Evolutionary conservation across 108 stramenopile species (phyloP), one percentile per base, ranked within the genome.

Genomic region (Fragilariopsis cylindrus): DNA sequence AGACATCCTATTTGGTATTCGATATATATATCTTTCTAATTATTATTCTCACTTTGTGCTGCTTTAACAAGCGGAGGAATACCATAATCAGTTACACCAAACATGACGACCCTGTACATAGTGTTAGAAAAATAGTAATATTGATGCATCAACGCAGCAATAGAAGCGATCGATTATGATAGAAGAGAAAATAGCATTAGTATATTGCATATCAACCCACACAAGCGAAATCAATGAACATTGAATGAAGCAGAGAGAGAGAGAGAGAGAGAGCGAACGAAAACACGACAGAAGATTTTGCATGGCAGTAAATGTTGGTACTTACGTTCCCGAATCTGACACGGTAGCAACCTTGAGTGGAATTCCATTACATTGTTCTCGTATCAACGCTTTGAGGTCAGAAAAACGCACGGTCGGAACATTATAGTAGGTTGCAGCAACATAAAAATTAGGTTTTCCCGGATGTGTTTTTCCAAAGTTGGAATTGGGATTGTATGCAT

Each of bases 401-500:
- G 71, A 19, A 86, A 79, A 81, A 52, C 74, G 19, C 12, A 74
- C 54, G 47, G 30, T 46, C 58, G 78, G 54, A 15, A 77, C 60
- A 48, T 77, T 70, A 63, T 79, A 92, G 52, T 80, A 80, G 42
- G 90, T 82, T 8, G 87, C 71, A 15, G 85, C 81, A 43, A 94
- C 91, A 16, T 68, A 89, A 78, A 89, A 91, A 60, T 88, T 82
- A 5, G 94, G 94, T 3, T 85, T 13, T 4, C 94, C 94, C 16
- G 94, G 94, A 81, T 81, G 78, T 8, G 88, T 80, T 3, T 87
- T 83, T 11, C 57, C 75, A 74, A 91, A 95, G 15, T 79, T 60
- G 3, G 90, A 77, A 62, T 92, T 85, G 8, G 94, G 94, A 9
- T 78, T 80, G 79, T 95, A 95, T 21, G 87, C 90, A 69, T 87